phyloP scores from a whole-genome alignment of 345 rosid genomes.

The Brassica nigra region DNA sequence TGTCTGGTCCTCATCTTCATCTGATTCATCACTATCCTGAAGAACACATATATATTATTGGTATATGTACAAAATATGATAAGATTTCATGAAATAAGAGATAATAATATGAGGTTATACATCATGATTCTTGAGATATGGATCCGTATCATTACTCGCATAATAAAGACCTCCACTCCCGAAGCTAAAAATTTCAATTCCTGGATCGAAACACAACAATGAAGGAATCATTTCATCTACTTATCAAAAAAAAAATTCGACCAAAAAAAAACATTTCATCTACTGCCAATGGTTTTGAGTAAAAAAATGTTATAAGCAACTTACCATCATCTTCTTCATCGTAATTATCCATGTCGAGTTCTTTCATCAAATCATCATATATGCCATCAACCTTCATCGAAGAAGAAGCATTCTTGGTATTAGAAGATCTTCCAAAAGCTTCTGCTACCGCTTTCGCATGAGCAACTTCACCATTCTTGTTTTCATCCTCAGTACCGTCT shows the following conservation, averaged over 20 bases:
- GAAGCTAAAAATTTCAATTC: slow-evolving; percentile 66
- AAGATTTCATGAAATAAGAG: not conserved
- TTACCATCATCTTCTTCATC: slow-evolving; percentile 88
- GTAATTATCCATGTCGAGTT: slow-evolving; percentile 87
- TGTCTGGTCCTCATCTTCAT: slow-evolving; percentile 75
- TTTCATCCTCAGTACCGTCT: slow-evolving; percentile 43
- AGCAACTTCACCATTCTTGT: slow-evolving; percentile 48
- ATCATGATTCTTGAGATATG: slow-evolving; percentile 63
- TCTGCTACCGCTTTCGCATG: slow-evolving; percentile 73
- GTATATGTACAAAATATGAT: not conserved
- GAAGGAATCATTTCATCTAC: not conserved
- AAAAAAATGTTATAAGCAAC: not conserved
- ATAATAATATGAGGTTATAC: slow-evolving; percentile 44
- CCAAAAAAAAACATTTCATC: not conserved
- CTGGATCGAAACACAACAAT: slow-evolving; percentile 45
- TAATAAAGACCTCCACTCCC: slow-evolving; percentile 80
- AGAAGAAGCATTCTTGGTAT: slow-evolving; percentile 39
- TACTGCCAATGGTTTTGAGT: not conserved
- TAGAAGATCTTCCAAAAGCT: slow-evolving; percentile 64
- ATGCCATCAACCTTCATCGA: slow-evolving; percentile 55
- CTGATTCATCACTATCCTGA: slow-evolving; percentile 55
- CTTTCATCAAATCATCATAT: slow-evolving; percentile 58
- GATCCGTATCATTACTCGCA: slow-evolving; percentile 86
- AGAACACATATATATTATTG: slow-evolving; percentile 5
- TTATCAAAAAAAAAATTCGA: not conserved